phyloP scores from a whole-genome alignment of 2,329 filamentous ascomycete genomes.

The Aureobasidium sp. region DNA sequence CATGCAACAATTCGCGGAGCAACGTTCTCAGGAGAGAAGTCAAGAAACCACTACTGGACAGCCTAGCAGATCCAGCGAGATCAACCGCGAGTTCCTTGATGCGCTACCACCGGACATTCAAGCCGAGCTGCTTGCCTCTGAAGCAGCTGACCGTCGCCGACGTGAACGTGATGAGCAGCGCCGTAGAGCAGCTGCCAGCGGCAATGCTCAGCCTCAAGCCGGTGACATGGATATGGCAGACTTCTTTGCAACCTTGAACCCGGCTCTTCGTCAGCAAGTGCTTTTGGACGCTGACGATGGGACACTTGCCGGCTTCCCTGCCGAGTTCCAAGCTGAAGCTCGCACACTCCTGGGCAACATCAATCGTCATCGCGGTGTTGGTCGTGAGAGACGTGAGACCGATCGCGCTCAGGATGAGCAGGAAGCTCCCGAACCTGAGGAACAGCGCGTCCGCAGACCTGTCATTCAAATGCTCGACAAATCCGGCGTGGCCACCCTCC shows the following conservation, averaged over 20 bases:
- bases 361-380: conserved; percentile 23
- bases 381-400: conserved; percentile 2
- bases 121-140: conserved; percentile 82
- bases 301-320: conserved; percentile 73
- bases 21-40: conserved; percentile 61
- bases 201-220: conserved; percentile 44
- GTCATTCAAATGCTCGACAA: conserved; percentile 97
- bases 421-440: conserved; percentile 4
- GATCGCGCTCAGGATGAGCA: conserved; percentile 19
- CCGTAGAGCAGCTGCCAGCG: conserved; percentile 53
- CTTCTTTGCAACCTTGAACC: conserved; percentile 84
- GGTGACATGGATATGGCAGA: conserved; percentile 89
- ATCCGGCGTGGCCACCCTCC: conserved; percentile 85
- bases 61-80: conserved; percentile 55
- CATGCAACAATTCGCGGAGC: conserved; percentile 76
- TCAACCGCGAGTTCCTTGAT: conserved; percentile 89
- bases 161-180: conserved; percentile 77
- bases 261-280: conserved; percentile 75
- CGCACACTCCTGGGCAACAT: conserved; percentile 58
- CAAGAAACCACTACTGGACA: conserved; percentile 62
- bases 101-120: conserved; percentile 86
- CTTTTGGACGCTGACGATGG: conserved; percentile 89
- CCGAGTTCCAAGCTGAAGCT: conserved; percentile 79
- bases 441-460: conserved; percentile 47
- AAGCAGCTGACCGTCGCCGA: conserved; percentile 79